Base-by-base conservation (phyloP, 2,329 filamentous ascomycete genomes). In the Phialophora verrucosa region DNA sequence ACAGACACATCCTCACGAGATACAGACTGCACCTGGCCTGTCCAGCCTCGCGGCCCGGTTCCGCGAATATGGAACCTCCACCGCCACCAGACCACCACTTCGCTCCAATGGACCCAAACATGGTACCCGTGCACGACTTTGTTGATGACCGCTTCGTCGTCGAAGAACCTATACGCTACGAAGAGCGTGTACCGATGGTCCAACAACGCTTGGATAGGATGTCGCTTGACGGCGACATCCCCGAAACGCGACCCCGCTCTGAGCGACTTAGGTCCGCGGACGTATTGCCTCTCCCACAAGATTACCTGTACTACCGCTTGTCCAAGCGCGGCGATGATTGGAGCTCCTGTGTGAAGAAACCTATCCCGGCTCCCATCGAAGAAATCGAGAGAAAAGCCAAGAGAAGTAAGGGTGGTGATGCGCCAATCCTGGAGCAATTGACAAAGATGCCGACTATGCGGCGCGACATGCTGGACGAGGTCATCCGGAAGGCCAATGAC, bases 241-340 rank as follows among this genome's bases (percentile, higher is more conserved):
- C 51, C 23, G 65, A 66, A 12, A 35, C 58, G 6, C 68, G 57
- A n/a, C 63, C 60, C 29, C 68, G 57, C 35, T 38, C 29, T 10
- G 62, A 68, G 29, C 68, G 57, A 11, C 27, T 47, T 17, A 57
- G 59, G 50, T 51, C 59, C 38, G 49, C 54, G 23, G 62, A 61
- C 44, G 23, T 20, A 44, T 23, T 54, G n/a, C 63, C 66, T 12
- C n/a, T 51, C 31, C 50, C 60, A 7, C 50, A 66, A 56, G 65
- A 70, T 27, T 70, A 69, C 61, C 29, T 70, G 11, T 66, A 67
- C 53, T 70, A 67, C 38, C 62, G 66, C 4, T 49, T 70, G 53
- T 61, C 38, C 23, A 70, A 69, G 51, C 50, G 63, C 17, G 66
- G 69, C 57, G 63, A 66, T 11, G 65, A 67, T 31, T 70, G 69